These are phyloP conservation scores for Wickerhamiella siamensis DNA, from an alignment of 805 yeast species.

Conservation along the genomic window DNA sequence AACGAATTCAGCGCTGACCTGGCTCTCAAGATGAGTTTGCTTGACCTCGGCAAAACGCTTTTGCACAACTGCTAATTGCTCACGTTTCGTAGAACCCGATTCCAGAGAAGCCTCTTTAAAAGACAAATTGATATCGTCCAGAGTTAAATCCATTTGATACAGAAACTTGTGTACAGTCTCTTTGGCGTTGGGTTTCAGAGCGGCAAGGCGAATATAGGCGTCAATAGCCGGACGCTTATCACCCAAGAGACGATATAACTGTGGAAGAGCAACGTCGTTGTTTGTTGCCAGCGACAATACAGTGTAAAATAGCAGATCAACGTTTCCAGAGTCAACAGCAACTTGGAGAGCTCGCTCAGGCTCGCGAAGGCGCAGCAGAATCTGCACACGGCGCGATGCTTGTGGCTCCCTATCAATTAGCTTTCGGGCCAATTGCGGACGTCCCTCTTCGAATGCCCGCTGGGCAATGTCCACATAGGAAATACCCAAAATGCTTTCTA, in stretches of 20 bases:
- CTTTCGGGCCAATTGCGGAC: slow-evolving; percentile 49
- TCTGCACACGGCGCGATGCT: slow-evolving; percentile 44
- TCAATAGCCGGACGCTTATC: slow-evolving; percentile 30
- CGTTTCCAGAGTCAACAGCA: slow-evolving; percentile 46
- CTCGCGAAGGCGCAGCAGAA: slow-evolving; percentile 59
- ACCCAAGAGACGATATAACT: slow-evolving; percentile 53
- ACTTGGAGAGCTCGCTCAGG: slow-evolving; percentile 52
- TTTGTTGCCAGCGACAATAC: slow-evolving; percentile 34
- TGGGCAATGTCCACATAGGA: slow-evolving; percentile 47
- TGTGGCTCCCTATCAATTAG: slow-evolving; percentile 56
- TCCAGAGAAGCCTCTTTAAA: slow-evolving; percentile 21
- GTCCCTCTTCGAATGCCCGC: slow-evolving; percentile 69
- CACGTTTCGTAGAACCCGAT: slow-evolving; percentile 8
- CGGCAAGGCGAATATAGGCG: slow-evolving; percentile 24
- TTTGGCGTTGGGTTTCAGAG: slow-evolving; percentile 18
- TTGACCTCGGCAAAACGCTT: slow-evolving; percentile 26
- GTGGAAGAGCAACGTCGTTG: slow-evolving; percentile 43
- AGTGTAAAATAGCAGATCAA: slow-evolving; percentile 45
- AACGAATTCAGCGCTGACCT: slow-evolving; percentile 32
- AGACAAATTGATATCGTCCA: slow-evolving; percentile 24
- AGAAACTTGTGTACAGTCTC: slow-evolving; percentile 38
- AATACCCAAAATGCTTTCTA: slow-evolving; percentile 31
- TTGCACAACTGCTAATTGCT: slow-evolving; percentile 19
- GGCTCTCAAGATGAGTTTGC: slow-evolving; percentile 25
- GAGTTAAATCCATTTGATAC: slow-evolving; percentile 47